These are phyloP conservation scores for Ceratocystis harringtonii DNA, from an alignment of 2,329 filamentous ascomycete species.

Conservation along the genomic window DNA sequence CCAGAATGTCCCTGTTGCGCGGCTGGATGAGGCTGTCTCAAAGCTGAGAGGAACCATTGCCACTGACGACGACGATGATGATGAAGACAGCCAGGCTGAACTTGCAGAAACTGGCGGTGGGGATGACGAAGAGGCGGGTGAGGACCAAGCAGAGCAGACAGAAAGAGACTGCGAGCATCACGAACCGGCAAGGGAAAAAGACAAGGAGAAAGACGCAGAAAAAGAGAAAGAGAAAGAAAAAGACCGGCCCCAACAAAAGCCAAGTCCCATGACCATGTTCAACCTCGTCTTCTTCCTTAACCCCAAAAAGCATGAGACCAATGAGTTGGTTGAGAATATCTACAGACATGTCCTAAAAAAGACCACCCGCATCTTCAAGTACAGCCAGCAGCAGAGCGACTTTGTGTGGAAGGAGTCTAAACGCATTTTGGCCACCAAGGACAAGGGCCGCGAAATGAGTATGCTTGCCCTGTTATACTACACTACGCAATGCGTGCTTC, in stretches of 20 bases:
- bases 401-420: conserved; percentile 90
- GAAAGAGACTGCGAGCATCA: conserved; percentile 20
- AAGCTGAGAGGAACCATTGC: conserved; percentile 17
- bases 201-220: conserved; percentile 18
- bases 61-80: conserved; percentile 16
- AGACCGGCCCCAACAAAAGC: conserved; percentile 42
- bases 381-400: conserved; percentile 75
- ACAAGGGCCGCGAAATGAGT: conserved; percentile 61
- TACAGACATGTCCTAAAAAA: conserved; percentile 85
- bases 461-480: conserved; percentile 21
- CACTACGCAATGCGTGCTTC: not conserved
- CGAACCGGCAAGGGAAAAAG: not conserved
- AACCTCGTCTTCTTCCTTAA: conserved; percentile 88
- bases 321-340: conserved; percentile 56
- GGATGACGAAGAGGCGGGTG: conserved; percentile 20
- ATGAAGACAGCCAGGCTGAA: conserved; percentile 19
- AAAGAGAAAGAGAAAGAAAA: conserved; percentile 22
- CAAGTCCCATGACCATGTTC: conserved; percentile 83
- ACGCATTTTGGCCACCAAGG: conserved; percentile 63
- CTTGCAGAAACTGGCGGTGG: conserved; percentile 21
- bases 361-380: conserved; percentile 81
- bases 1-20: not conserved
- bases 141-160: conserved; percentile 19
- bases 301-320: conserved; percentile 62
- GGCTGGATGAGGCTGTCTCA: not conserved